These are phyloP conservation scores for Trichophyton schoenleinii DNA, from an alignment of 2,329 filamentous ascomycete species.

Conservation along the genomic window DNA sequence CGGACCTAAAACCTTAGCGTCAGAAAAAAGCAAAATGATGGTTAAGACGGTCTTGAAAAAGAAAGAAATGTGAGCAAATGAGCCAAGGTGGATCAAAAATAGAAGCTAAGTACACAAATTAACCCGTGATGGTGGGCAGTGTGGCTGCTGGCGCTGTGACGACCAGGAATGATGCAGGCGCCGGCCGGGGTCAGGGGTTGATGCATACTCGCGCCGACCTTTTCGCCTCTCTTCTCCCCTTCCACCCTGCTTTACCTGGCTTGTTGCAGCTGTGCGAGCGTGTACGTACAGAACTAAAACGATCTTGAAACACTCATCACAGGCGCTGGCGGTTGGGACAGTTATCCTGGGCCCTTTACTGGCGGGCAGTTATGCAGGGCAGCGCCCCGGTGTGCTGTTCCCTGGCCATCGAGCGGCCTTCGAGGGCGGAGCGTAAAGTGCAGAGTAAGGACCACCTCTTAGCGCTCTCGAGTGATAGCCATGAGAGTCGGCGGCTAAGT, in stretches of 20 bases:
- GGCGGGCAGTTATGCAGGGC: not conserved
- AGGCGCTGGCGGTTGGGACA: not conserved
- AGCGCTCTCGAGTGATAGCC: not conserved
- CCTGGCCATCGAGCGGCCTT: not conserved
- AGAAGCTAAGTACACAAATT: constrained; percentile 6
- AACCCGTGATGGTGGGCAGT: not conserved
- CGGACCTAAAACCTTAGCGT: constrained; percentile 2
- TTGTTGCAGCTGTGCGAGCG: not conserved
- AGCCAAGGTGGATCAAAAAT: constrained; percentile 5
- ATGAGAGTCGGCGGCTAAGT: not conserved
- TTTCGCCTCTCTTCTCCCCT: not conserved
- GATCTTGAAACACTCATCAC: constrained; percentile 2
- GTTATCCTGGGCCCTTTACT: not conserved
- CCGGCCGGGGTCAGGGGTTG: not conserved
- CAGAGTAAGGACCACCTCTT: not conserved
- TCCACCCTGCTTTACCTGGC: not conserved
- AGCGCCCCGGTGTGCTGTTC: not conserved
- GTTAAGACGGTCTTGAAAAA: constrained; percentile 1
- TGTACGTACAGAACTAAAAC: not conserved
- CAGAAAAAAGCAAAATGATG: constrained; percentile 1
- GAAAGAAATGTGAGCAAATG: not conserved
- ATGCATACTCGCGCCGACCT: not conserved
- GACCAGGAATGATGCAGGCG: not conserved
- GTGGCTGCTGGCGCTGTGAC: not conserved
- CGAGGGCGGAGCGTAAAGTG: not conserved